Conservation (phyloP, 805 yeast species). For the Cyberlindnera bimundalis region DNA sequence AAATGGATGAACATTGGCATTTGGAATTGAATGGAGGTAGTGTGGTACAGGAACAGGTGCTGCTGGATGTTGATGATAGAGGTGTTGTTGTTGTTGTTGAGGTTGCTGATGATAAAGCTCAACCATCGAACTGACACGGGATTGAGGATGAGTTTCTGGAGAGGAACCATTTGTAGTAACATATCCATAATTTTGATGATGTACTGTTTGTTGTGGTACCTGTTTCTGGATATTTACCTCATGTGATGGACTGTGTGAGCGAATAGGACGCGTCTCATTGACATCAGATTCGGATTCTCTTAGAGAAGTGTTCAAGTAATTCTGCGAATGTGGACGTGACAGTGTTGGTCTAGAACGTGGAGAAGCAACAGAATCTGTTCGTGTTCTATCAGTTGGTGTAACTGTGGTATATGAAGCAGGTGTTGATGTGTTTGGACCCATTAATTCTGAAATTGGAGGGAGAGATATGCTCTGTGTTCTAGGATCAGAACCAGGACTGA, state of each 20-base stretch:
- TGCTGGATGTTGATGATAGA: not conserved
- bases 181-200: constrained; percentile 2
- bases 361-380: constrained; percentile 1
- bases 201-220: not conserved
- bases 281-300: not conserved
- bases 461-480: constrained; percentile 5
- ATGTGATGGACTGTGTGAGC: too few species aligned
- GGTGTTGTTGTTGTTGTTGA: not conserved
- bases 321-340: not conserved
- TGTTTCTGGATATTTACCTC: too few species aligned
- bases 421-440: not conserved
- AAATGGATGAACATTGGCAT: not conserved
- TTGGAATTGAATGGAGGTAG: not conserved
- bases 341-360: not conserved
- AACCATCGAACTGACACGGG: not conserved
- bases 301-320: not conserved
- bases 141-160: not conserved
- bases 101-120: not conserved
- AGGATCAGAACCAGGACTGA: not conserved
- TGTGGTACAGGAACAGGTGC: not conserved
- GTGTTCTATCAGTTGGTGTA: not conserved
- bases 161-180: not conserved
- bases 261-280: too few species aligned
- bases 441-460: constrained; percentile 14
- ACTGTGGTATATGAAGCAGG: not conserved